phyloP scores from a whole-genome alignment of 2,329 filamentous ascomycete species.

The Diaporthe sp. region DNA sequence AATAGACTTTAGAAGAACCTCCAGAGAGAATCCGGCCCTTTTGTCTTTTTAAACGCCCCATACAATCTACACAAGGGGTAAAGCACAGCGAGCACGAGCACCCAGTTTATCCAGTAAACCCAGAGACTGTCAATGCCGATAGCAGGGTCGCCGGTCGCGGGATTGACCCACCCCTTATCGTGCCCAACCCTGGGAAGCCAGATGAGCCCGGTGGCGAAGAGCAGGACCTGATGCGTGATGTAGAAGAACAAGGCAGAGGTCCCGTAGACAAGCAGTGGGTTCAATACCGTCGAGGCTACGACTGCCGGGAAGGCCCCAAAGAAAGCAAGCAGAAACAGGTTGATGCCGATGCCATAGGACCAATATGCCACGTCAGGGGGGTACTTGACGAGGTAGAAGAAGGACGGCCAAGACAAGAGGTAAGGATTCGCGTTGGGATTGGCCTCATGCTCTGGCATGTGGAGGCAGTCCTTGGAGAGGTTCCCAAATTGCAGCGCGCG shows the following conservation, averaged over 20 bases:
- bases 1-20: constrained; percentile 52
- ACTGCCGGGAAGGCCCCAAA: constrained; percentile 51
- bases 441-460: constrained; percentile 52
- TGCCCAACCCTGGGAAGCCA: constrained; percentile 51
- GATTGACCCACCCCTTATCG: constrained; percentile 46
- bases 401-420: constrained; percentile 54
- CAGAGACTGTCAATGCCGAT: constrained; percentile 53
- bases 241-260: constrained; percentile 62
- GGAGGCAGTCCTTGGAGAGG: constrained; percentile 57
- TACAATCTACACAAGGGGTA: constrained; percentile 59
- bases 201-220: constrained; percentile 46
- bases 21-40: constrained; percentile 58
- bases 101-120: constrained; percentile 54
- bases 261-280: constrained; percentile 57
- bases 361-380: constrained; percentile 61
- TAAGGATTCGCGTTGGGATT: constrained; percentile 54
- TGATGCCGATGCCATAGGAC: constrained; percentile 54
- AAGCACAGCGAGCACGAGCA: constrained; percentile 50
- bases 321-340: constrained; percentile 53
- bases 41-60: constrained; percentile 56
- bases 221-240: constrained; percentile 52
- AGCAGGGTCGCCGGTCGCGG: constrained; percentile 43
- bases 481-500: constrained; percentile 57
- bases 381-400: constrained; percentile 62
- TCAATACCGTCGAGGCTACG: constrained; percentile 47